Conservation (phyloP, 306 rosid species). For the Benincasa hispida region DNA sequence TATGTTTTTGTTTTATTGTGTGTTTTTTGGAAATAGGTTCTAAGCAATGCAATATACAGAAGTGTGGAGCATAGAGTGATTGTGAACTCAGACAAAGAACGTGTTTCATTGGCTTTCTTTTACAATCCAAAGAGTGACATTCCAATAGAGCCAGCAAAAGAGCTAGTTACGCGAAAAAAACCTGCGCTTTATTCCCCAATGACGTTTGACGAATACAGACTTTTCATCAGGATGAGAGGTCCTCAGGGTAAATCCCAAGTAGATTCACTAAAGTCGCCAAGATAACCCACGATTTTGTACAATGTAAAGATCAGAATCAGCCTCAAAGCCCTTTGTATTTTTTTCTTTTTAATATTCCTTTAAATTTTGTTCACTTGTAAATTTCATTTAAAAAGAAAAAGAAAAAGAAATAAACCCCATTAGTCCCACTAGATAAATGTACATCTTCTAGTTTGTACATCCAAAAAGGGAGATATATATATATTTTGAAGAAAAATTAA, state of each 20-base stretch:
- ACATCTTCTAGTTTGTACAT: background rate
- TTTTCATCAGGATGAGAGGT: slow-evolving; percentile 63
- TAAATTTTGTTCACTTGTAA: background rate
- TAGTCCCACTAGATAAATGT: background rate
- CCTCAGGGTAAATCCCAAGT: slow-evolving; percentile 80
- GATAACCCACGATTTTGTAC: background rate
- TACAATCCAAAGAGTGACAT: slow-evolving; percentile 85
- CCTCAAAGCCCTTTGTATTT: background rate
- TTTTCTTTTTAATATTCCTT: background rate
- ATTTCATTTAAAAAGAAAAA: background rate
- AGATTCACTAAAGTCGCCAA: slow-evolving; percentile 43
- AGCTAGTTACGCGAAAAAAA: slow-evolving; percentile 29
- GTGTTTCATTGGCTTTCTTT: slow-evolving; percentile 81
- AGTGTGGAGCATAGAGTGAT: slow-evolving; percentile 92
- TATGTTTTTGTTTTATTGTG: background rate
- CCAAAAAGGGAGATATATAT: background rate
- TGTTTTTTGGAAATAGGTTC: slow-evolving; percentile 21
- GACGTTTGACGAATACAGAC: slow-evolving; percentile 86
- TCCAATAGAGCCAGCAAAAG: slow-evolving; percentile 55
- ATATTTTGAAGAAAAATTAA: too few relatives aligned
- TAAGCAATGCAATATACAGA: slow-evolving; percentile 72
- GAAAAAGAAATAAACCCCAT: background rate
- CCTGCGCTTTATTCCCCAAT: slow-evolving; percentile 53
- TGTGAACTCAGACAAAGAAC: slow-evolving; percentile 59
- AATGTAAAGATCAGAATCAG: background rate